These are phyloP conservation scores for Pichia occidentalis DNA, from an alignment of 805 yeast genomes.

Conservation along the genomic window DNA sequence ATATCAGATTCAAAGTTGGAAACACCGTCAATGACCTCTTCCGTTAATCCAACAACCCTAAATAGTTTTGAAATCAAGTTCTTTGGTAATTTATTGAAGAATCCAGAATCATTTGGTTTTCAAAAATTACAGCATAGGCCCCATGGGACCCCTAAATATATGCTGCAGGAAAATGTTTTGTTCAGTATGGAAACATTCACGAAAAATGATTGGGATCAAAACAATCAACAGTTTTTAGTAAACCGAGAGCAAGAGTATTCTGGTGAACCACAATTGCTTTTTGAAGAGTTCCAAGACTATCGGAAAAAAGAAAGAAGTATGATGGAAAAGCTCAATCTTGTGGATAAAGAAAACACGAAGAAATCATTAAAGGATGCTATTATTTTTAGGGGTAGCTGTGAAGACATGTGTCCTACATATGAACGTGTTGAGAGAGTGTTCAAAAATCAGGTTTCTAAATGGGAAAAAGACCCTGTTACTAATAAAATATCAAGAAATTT, in stretches of 20 bases:
- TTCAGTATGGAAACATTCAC: slow-evolving; percentile 31
- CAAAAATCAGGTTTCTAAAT: slow-evolving; percentile 76
- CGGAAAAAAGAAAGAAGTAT: slow-evolving; percentile 66
- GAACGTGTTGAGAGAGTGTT: slow-evolving; percentile 83
- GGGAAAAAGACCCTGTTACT: slow-evolving; percentile 62
- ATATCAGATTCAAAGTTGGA: too few relatives aligned
- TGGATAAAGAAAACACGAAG: slow-evolving; percentile 78
- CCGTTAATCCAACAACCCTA: not conserved
- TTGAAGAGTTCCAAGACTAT: slow-evolving; percentile 67
- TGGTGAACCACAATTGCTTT: slow-evolving; percentile 61
- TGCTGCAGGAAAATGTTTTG: slow-evolving; percentile 27
- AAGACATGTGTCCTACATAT: slow-evolving; percentile 91
- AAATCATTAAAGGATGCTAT: slow-evolving; percentile 87
- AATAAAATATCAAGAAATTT: slow-evolving; percentile 48
- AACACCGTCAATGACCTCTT: too few relatives aligned
- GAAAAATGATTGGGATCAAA: slow-evolving; percentile 59
- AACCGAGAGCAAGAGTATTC: slow-evolving; percentile 38
- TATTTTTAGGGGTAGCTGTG: slow-evolving; percentile 77
- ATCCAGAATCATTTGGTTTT: slow-evolving; percentile 28
- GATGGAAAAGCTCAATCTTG: slow-evolving; percentile 77
- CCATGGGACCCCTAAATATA: slow-evolving; percentile 26
- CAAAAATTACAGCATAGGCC: slow-evolving; percentile 16
- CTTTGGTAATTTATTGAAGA: slow-evolving; percentile 26
- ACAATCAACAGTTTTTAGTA: slow-evolving; percentile 61
- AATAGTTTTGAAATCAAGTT: slow-evolving; percentile 22